A percentile compares a stretch with the other conserved stretches of the same genome.
These are phyloP conservation scores for Pyrenula aspistea DNA, from an alignment of 495 filamentous ascomycete species.

Conservation along the genomic window DNA sequence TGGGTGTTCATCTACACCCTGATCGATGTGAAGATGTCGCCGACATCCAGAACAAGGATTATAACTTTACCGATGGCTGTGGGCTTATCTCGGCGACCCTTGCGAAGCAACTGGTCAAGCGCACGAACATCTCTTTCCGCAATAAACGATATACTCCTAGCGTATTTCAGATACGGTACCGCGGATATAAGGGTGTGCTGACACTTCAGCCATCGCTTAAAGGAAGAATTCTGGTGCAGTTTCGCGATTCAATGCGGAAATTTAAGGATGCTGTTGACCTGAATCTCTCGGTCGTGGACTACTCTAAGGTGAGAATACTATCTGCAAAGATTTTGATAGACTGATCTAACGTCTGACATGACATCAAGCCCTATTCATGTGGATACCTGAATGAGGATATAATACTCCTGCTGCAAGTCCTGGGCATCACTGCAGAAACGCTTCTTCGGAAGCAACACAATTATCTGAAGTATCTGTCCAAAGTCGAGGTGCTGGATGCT, in stretches of 20 bases:
- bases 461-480: constrained; percentile 26
- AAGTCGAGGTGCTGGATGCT: constrained; percentile 15
- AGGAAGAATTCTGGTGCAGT: constrained; percentile 19
- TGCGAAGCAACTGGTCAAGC: constrained; percentile 21
- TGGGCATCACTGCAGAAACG: constrained; percentile 23
- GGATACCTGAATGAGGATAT: constrained; percentile 40
- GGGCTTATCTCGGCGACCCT: constrained; percentile 28
- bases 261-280: constrained; percentile 28
- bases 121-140: constrained; percentile 23
- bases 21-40: constrained; percentile 32
- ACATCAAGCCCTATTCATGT: constrained; percentile 30
- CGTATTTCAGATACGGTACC: constrained; percentile 37
- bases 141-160: constrained; percentile 32
- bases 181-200: constrained; percentile 39
- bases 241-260: constrained; percentile 42
- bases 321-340: not conserved
- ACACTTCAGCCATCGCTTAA: constrained; percentile 28
- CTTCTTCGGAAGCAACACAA: constrained; percentile 31
- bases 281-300: constrained; percentile 33
- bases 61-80: constrained; percentile 39
- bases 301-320: constrained; percentile 24
- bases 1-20: constrained; percentile 22
- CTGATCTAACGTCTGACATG: not conserved
- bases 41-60: constrained; percentile 28
- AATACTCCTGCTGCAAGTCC: constrained; percentile 27